Conservation (phyloP, 306 rosid species). For the Fragaria nilgerrensis region DNA sequence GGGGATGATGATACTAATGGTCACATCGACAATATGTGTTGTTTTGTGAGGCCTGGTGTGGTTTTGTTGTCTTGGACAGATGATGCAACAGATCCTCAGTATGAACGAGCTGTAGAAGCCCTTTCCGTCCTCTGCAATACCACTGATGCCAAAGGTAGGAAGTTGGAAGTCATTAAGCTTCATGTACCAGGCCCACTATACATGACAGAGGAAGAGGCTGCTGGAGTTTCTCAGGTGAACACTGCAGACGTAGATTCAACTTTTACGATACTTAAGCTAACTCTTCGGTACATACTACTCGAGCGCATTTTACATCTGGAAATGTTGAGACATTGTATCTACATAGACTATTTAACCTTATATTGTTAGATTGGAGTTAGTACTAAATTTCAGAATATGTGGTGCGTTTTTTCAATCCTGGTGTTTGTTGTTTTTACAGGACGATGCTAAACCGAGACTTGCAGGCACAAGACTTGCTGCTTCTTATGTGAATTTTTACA, state of each 20-base stretch:
- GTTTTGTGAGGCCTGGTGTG: slow-evolving; percentile 87
- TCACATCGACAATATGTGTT: slow-evolving; percentile 92
- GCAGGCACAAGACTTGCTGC: slow-evolving; percentile 83
- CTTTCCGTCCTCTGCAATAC: slow-evolving; percentile 53
- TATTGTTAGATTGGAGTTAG: neutral
- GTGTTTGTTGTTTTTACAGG: slow-evolving; percentile 17
- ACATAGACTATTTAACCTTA: neutral
- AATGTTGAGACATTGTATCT: neutral
- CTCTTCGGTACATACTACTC: slow-evolving; percentile 5
- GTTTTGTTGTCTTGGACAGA: slow-evolving; percentile 83
- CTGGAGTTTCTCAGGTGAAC: slow-evolving; percentile 58
- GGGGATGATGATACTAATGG: slow-evolving; percentile 99
- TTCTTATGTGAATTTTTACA: slow-evolving; percentile 85
- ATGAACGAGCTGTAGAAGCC: slow-evolving; percentile 74
- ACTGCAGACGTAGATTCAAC: neutral
- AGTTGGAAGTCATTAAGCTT: slow-evolving; percentile 68
- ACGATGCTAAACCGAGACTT: slow-evolving; percentile 70
- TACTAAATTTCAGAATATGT: slow-evolving; percentile 5
- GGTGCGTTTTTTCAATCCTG: slow-evolving; percentile 8
- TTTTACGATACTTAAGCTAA: slow-evolving; percentile 13
- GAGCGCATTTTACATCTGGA: neutral
- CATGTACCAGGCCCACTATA: slow-evolving; percentile 75
- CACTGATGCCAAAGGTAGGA: slow-evolving; percentile 79
- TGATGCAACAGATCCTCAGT: slow-evolving; percentile 81
- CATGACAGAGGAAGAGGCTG: slow-evolving; percentile 77